Evolutionary conservation across 1,284 basidiomycete species (phyloP), one percentile per base, ranked within the genome.

Genomic region (Leccinum cinnamomeum): DNA sequence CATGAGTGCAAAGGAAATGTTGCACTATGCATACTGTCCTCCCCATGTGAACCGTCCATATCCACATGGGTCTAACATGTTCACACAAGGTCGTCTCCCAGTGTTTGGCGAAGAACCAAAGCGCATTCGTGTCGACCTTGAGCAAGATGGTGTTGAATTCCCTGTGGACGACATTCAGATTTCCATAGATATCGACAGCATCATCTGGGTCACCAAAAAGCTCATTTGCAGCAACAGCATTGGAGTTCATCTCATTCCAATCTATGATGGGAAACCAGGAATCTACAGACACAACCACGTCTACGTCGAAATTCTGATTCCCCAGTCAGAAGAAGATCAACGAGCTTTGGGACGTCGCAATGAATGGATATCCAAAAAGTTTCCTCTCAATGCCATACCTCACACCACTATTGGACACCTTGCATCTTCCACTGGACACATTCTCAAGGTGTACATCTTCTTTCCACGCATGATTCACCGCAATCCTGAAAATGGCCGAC

Each of bases 391-490:
- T 20, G n/a, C 44, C 18, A 20, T 46, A 18, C 18, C 44, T 46
- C 44, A 46, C 7, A 46, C 44, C 18, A 46, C 18, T 8, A 46
- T 46, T 11, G 44, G 44, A 20, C 18, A 46, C 14, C 44, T 46
- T 7, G 44, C 23, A 0, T 57, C 44, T 0, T 10, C 46, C 0
- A 50, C 64, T 12, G 57, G 67, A 0, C 61, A 66, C 33, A 10
- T 2, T 0, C 18, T 67, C 2, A 41, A 20, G 2, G 56, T 70
- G 0, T 67, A 65, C 1, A 64, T 72, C 0, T 44, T 62, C 3
- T 70, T 70, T 57, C 64, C 70, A 3, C 2, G 48, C 1, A 69
- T 70, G 62, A 69, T 70, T 1, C 70, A 70, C 12, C 4, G 11
- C 10, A 30, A 60, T 12, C 30, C 58, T 3, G 0, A 30, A 0